Conservation (phyloP, 2,329 filamentous ascomycete species). For the Apiospora rasikravindrae region DNA sequence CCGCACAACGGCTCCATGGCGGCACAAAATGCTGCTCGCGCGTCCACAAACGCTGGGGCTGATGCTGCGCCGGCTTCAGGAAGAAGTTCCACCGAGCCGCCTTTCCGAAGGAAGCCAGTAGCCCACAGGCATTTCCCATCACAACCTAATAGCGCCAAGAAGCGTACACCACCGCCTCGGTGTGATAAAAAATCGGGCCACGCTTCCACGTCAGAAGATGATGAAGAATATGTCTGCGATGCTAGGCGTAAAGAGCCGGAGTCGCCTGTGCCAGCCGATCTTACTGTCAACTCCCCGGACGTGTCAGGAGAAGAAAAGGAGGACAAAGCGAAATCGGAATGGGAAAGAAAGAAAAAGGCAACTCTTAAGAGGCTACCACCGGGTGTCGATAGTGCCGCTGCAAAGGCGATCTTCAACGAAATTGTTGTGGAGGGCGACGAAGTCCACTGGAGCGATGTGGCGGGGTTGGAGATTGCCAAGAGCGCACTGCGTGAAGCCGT, state of each 20-base stretch:
- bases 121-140: conserved; percentile 21
- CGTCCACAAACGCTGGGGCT: conserved; percentile 1
- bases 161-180: conserved; percentile 25
- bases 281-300: conserved; percentile 54
- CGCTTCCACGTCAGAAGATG: conserved; percentile 21
- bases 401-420: conserved; percentile 92
- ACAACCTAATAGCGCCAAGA: conserved; percentile 34
- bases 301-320: conserved; percentile 44
- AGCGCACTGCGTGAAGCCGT: conserved; percentile 92
- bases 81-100: conserved; percentile 26
- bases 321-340: conserved; percentile 47
- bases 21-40: conserved; percentile 26
- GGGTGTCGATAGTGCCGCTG: conserved; percentile 81
- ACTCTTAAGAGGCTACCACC: conserved; percentile 80
- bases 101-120: conserved; percentile 29
- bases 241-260: conserved; percentile 45
- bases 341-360: conserved; percentile 65
- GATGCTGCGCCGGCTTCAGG: conserved; percentile 8
- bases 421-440: conserved; percentile 94
- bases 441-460: conserved; percentile 93
- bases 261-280: conserved; percentile 47
- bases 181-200: background rate
- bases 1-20: conserved; percentile 27
- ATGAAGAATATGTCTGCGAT: conserved; percentile 28
- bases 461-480: conserved; percentile 88